A percentile compares a stretch with the other conserved stretches of the same genome.
Conservation (phyloP, 2,329 filamentous ascomycete genomes). For the Hypomyces perniciosus region DNA sequence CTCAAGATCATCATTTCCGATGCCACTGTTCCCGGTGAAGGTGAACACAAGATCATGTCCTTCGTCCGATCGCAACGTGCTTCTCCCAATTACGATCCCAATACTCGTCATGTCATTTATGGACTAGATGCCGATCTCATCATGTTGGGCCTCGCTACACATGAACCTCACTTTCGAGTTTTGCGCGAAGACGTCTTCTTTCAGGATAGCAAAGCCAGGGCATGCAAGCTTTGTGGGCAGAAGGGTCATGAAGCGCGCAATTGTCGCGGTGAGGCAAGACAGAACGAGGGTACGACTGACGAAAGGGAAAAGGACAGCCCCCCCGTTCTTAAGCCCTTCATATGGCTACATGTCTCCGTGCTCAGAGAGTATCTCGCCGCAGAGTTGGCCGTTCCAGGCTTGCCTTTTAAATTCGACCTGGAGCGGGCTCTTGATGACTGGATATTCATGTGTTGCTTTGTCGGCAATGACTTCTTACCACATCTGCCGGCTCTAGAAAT, state of each 20-base stretch:
- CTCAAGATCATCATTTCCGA: conserved; percentile 98
- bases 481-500: conserved; percentile 97
- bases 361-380: conserved; percentile 88
- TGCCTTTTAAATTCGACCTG: conserved; percentile 85
- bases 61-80: conserved; percentile 91
- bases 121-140: conserved; percentile 96
- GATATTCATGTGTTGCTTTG: conserved; percentile 99
- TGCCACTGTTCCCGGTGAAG: conserved; percentile 93
- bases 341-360: conserved; percentile 93
- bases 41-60: conserved; percentile 99
- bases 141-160: conserved; percentile 94
- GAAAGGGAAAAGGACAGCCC: conserved; percentile 75
- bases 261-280: conserved; percentile 71
- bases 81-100: conserved; percentile 87
- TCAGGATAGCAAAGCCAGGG: conserved; percentile 74
- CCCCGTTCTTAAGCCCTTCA: conserved; percentile 78
- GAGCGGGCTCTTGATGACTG: conserved; percentile 94
- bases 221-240: conserved; percentile 86
- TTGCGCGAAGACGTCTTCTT: conserved; percentile 95
- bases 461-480: conserved; percentile 96
- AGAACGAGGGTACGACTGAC: conserved; percentile 71
- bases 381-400: conserved; percentile 75
- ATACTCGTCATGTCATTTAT: conserved; percentile 97
- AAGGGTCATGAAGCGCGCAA: conserved; percentile 84
- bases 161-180: conserved; percentile 95